Base-by-base conservation (phyloP, 2,329 filamentous ascomycete species). In the Curvularia lunata region DNA sequence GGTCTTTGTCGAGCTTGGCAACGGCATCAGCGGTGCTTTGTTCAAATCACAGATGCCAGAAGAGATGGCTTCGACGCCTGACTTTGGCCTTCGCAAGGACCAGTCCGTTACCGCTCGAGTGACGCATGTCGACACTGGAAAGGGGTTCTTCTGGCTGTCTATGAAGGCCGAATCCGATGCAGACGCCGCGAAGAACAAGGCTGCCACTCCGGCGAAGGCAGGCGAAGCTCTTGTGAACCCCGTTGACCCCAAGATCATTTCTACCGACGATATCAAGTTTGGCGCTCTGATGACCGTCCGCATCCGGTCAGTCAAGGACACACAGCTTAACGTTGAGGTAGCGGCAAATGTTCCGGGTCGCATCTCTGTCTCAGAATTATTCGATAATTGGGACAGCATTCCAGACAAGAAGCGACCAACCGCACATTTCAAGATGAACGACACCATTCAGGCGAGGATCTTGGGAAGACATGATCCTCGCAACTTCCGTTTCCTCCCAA, bases 281-380 rank as follows among this genome's bases (percentile, higher is more conserved):
- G 94, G 94, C 52, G 89, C 84, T 64, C 75, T 90, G 46, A 87
- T 88, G 7, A 92, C 91, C 72, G 94, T 91, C 38, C 89, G 85
- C 66, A 86, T 99, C 43, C 85, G 86, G n/a, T 91, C 91, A 0
- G 81, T 97, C 71, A 97, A 96, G 77, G 88, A 89, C 48, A 97
- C 94, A 0, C 95, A 99, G 74, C 81, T 98, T 54, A 98, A 98
- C 66, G 92, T 99, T 5, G 86, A 91, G 65, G 83, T 98, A 49
- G 89, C 91, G 42, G 91, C 96, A 71, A 92, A 92, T 63, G 83
- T 96, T 8, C 91, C 96, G 73, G 95, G 94, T n/a, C 91, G 95
- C 18, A 88, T 99, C 58, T 94, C 97, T 71, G 86, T 95, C 5
- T 96, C 95, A 1, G 92, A 98, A 74, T 79, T 93, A 12, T 99